These are phyloP conservation scores for Arabidopsis thaliana DNA, from an alignment of 345 rosid species.

Conservation along the genomic window DNA sequence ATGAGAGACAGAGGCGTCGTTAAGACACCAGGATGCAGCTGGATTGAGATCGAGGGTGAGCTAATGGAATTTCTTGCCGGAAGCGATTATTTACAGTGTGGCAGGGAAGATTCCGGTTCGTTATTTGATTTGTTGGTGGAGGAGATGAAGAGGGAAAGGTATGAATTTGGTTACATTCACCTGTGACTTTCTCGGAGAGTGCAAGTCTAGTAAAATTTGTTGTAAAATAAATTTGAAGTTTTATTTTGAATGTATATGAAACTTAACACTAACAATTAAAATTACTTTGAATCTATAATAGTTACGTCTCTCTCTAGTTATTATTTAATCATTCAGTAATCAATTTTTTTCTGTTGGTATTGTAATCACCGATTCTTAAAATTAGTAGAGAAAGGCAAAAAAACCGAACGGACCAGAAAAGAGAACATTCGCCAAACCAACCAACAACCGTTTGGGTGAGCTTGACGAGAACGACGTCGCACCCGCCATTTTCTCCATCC, in stretches of 20 bases:
- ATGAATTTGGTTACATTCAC: constrained; percentile 29
- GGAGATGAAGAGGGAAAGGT: constrained; percentile 75
- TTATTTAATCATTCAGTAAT: neutral
- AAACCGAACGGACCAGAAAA: constrained; percentile 3
- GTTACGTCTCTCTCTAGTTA: neutral
- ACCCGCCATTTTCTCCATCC: constrained; percentile 58
- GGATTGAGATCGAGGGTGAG: constrained; percentile 66
- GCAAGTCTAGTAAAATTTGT: neutral
- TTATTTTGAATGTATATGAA: neutral
- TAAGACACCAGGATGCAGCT: constrained; percentile 93
- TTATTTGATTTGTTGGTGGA: constrained; percentile 55
- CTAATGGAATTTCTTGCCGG: constrained; percentile 78
- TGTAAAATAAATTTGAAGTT: neutral
- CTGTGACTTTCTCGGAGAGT: neutral
- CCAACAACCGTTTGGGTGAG: constrained; percentile 46
- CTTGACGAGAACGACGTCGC: constrained; percentile 58
- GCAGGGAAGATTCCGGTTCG: constrained; percentile 41
- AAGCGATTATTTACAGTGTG: constrained; percentile 43
- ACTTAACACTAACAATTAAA: neutral
- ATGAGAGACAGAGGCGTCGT: constrained; percentile 71
- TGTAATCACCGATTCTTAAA: neutral
- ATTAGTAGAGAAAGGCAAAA: neutral
- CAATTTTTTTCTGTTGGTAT: no score
- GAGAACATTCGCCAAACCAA: constrained; percentile 33
- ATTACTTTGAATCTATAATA: neutral